Base-by-base conservation (phyloP, 2,329 filamentous ascomycete genomes). In the Sordariomycetes sp. region DNA sequence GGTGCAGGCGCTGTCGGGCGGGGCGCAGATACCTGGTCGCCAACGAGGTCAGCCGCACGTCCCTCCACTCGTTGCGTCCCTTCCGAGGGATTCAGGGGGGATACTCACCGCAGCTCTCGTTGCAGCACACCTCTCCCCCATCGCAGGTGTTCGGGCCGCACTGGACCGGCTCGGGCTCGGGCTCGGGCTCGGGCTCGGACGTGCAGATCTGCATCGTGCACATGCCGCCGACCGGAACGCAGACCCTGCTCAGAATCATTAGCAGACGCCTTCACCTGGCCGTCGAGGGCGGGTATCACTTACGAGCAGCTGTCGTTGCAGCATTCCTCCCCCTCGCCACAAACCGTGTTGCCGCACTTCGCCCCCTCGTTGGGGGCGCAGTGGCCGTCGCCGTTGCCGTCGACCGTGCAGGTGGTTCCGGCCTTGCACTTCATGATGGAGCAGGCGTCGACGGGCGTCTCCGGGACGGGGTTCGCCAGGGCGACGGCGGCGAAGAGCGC, bases 281-380 rank as follows among this genome's bases (percentile, higher is more conserved):
- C n/a, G 5, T 16, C 40, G 7, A 46, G 40, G 40, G 18, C 16
- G 40, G 18, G 18, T 3, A 7, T 8, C 12, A n/a, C 12, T 43
- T 43, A 43, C 37, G 12, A n/a, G 46, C 62, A 64, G 12, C 57
- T 22, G 32, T 60, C 53, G 52, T 64, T 64, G 50, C 62, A 64
- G 52, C 62, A 69, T 11, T 51, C 24, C 8, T 22, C 20, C 8
- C 55, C 43, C 1, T 32, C n/a, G 14, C n/a, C 43, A 43, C 55
- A 57, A 16, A 43, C 52, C 20, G 20, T 20, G 16, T 43, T n/a
- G 11, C 55, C 55, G 46, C 55, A 57, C 25, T 51, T 20, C 25
- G 35, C 25, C n/a, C 22, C 32, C 43, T 55, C 37, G 37, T 18
- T 43, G 43, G 55, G 40, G 25, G 43, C 48, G 48, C 56, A 58